These are phyloP conservation scores for Galeopsis tetrahit DNA, from an alignment of 257 asterid genomes.

Conservation along the genomic window DNA sequence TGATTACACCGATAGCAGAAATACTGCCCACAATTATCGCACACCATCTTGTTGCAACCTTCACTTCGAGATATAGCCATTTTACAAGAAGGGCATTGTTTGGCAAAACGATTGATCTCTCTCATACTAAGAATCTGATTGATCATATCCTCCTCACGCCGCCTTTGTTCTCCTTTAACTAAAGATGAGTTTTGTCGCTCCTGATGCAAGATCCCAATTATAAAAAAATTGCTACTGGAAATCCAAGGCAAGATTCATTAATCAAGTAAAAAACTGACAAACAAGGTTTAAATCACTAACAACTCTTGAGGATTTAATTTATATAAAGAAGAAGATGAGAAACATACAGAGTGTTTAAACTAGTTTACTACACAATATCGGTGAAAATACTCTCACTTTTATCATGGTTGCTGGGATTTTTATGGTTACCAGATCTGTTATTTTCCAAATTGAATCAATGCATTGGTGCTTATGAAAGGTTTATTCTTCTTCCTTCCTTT, in stretches of 20 bases:
- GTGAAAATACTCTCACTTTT: not conserved
- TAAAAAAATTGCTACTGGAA: not conserved
- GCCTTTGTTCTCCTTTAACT: slow-evolving; percentile 58
- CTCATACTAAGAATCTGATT: slow-evolving; percentile 65
- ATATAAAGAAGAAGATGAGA: not conserved
- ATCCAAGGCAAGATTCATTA: not conserved
- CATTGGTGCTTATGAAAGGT: not conserved
- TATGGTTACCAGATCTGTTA: not conserved
- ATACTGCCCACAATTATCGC: slow-evolving; percentile 70
- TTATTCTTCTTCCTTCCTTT: not conserved
- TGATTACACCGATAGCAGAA: slow-evolving; percentile 81
- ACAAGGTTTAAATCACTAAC: slow-evolving; percentile 14
- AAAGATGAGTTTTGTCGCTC: slow-evolving; percentile 70
- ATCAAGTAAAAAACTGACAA: slow-evolving; percentile 12
- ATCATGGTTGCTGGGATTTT: not conserved
- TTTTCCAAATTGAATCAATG: not conserved
- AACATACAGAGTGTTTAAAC: not conserved
- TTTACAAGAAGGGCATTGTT: slow-evolving; percentile 91
- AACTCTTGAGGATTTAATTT: slow-evolving; percentile 1
- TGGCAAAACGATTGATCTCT: slow-evolving; percentile 63
- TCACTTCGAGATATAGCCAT: slow-evolving; percentile 84
- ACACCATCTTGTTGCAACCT: slow-evolving; percentile 94
- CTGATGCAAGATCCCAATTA: slow-evolving; percentile 47
- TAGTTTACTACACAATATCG: not conserved
- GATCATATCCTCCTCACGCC: slow-evolving; percentile 73